Evolutionary conservation across 2,329 filamentous ascomycete species (phyloP).

Genomic region (Trichophaea hybrida): DNA sequence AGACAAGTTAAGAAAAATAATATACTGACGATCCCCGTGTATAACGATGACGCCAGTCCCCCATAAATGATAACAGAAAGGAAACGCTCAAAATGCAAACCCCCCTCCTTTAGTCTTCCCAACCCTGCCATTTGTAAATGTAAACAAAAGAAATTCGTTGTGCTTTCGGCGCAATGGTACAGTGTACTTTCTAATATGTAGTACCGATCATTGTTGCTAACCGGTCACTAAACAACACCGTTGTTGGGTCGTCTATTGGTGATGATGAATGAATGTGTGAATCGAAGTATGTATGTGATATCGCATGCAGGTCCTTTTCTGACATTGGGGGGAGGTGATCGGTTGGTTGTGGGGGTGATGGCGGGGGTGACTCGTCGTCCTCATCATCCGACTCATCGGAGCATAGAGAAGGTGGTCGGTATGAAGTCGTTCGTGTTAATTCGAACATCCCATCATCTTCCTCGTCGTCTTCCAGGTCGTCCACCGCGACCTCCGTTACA

Average conservation of each 20-base stretch:
- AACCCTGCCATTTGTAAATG: no score
- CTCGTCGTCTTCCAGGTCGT: slow-evolving; percentile 49
- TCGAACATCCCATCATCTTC: slow-evolving; percentile 29
- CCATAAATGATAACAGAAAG: neutral
- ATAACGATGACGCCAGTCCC: neutral
- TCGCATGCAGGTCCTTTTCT: slow-evolving; percentile 9
- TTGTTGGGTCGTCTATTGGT: neutral
- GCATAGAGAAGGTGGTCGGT: slow-evolving; percentile 24
- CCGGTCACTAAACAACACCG: neutral
- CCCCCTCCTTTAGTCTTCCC: no score
- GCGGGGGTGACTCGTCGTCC: slow-evolving; percentile 22
- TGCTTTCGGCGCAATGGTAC: no score
- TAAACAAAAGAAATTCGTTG: neutral
- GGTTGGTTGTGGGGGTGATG: slow-evolving; percentile 26
- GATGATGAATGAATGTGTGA: neutral
- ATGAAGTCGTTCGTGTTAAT: slow-evolving; percentile 24
- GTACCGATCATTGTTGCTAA: neutral
- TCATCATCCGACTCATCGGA: slow-evolving; percentile 25
- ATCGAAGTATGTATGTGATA: slow-evolving; percentile 1
- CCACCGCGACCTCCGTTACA: slow-evolving; percentile 36
- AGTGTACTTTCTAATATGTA: neutral
- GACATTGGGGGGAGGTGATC: slow-evolving; percentile 11
- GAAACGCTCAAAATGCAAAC: neutral
- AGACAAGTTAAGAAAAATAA: no score
- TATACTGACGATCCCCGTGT: no score